A percentile compares a stretch with the other conserved stretches of the same genome.
These are phyloP conservation scores for Botryosphaeria dothidea DNA, from an alignment of 2,329 filamentous ascomycete genomes.

Conservation along the genomic window DNA sequence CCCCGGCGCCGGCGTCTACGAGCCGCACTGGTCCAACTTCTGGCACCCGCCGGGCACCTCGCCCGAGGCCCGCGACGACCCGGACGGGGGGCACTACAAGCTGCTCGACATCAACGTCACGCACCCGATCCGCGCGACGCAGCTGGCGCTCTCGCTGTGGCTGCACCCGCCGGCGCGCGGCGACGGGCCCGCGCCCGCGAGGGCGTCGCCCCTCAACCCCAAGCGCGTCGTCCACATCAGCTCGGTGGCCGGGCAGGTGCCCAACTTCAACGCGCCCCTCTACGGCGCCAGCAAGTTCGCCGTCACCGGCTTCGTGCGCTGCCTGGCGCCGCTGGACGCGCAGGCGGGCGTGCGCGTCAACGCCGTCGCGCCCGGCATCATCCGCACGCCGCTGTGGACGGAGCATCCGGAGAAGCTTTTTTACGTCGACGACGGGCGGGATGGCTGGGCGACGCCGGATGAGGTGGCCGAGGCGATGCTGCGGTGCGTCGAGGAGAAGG, in stretches of 20 bases:
- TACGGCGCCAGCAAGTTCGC: slow-evolving; percentile 50
- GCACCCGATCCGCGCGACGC: slow-evolving; percentile 49
- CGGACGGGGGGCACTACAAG: slow-evolving; percentile 34
- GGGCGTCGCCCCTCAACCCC: slow-evolving; percentile 40
- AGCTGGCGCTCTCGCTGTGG: slow-evolving; percentile 49
- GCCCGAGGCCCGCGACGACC: slow-evolving; percentile 34
- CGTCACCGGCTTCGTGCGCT: slow-evolving; percentile 51
- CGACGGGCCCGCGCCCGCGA: slow-evolving; percentile 24
- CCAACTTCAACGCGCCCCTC: slow-evolving; percentile 41
- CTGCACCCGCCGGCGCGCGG: slow-evolving; percentile 33
- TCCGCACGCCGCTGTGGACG: slow-evolving; percentile 63
- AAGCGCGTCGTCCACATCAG: slow-evolving; percentile 49
- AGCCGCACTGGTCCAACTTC: slow-evolving; percentile 50
- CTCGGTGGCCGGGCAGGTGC: slow-evolving; percentile 46
- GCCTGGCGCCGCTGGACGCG: slow-evolving; percentile 51
- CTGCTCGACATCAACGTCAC: slow-evolving; percentile 50
- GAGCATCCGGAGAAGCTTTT: slow-evolving; percentile 62
- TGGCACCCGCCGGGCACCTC: slow-evolving; percentile 48
- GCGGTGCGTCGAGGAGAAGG: slow-evolving; percentile 52
- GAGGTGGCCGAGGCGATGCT: slow-evolving; percentile 63
- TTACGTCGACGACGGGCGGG: slow-evolving; percentile 49
- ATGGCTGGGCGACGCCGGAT: slow-evolving; percentile 62
- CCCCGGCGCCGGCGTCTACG: slow-evolving; percentile 52
- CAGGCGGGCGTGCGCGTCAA: slow-evolving; percentile 58
- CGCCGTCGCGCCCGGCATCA: slow-evolving; percentile 60